Evolutionary conservation across 805 yeast genomes (phyloP).

Genomic region (Kuraishia capsulata): DNA sequence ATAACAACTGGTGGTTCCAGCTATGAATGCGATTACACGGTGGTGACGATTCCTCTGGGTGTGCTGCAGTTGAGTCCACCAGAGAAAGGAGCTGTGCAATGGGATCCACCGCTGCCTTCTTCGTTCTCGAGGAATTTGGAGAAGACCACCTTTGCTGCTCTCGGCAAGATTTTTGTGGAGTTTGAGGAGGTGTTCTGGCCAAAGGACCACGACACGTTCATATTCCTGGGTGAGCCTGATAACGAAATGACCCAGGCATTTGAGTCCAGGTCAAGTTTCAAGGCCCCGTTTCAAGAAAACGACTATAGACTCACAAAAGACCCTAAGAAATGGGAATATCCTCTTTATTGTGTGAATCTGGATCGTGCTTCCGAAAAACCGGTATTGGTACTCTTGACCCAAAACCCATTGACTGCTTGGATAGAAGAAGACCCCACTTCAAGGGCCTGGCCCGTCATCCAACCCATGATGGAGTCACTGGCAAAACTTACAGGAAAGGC

Average conservation of each 20-base stretch:
- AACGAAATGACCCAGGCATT: conserved; percentile 8
- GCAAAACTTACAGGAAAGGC: conserved; percentile 7
- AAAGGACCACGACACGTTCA: conserved; percentile 18
- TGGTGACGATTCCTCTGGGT: conserved; percentile 43
- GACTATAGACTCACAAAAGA: not conserved
- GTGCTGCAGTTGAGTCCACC: conserved; percentile 24
- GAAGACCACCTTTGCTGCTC: conserved; percentile 27
- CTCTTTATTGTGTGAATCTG: conserved; percentile 21
- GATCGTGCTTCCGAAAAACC: conserved; percentile 22
- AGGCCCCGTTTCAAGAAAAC: conserved; percentile 1
- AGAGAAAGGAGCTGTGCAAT: conserved; percentile 21
- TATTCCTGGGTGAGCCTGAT: conserved; percentile 21
- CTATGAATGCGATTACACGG: conserved; percentile 25
- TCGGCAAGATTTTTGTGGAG: conserved; percentile 39
- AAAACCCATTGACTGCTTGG: conserved; percentile 39
- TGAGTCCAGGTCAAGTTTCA: not conserved
- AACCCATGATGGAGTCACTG: conserved; percentile 26
- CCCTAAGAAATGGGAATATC: conserved; percentile 18
- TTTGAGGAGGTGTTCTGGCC: conserved; percentile 41
- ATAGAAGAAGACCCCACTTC: conserved; percentile 29
- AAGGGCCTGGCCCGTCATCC: conserved; percentile 35
- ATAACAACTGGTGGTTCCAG: conserved; percentile 10
- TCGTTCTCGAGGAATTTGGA: conserved; percentile 17
- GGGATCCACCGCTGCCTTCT: conserved; percentile 28
- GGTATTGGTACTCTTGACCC: conserved; percentile 33